A percentile compares a stretch with the other conserved stretches of the same genome.
Evolutionary conservation across 192 early-diverging fungal species (phyloP).

Genomic region (Linnemannia zychae): DNA sequence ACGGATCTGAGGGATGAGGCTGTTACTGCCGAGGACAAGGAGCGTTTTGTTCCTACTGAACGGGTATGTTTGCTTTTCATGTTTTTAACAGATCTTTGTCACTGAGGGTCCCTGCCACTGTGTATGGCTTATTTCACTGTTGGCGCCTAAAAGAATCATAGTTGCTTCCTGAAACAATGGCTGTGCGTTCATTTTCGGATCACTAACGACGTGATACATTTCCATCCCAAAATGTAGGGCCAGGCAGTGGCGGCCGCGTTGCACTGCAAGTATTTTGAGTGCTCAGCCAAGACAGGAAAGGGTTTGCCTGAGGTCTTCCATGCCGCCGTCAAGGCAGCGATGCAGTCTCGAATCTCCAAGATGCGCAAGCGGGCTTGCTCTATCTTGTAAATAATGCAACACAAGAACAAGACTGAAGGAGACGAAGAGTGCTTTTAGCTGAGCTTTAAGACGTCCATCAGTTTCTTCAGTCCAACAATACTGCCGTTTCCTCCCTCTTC

Average conservation of each 20-base stretch:
- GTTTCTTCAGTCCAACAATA: neutral
- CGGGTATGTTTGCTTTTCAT: conserved; percentile 13
- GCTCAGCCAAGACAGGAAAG: conserved; percentile 62
- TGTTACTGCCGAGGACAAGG: conserved; percentile 24
- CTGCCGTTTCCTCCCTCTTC: neutral
- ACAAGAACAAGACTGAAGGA: conserved; percentile 12
- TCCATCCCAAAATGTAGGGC: conserved; percentile 39
- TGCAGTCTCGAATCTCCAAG: conserved; percentile 57
- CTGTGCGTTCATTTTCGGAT: neutral
- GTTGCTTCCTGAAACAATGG: too few species aligned
- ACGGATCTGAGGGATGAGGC: conserved; percentile 51
- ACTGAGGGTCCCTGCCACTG: too few species aligned
- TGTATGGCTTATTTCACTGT: neutral
- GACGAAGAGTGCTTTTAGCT: neutral
- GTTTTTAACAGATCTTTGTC: neutral
- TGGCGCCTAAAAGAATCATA: neutral
- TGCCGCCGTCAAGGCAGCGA: conserved; percentile 59
- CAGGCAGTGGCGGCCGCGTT: conserved; percentile 59
- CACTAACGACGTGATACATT: neutral
- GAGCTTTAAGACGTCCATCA: neutral
- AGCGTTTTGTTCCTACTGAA: conserved; percentile 31
- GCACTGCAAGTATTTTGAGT: conserved; percentile 65
- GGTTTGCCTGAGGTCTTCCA: conserved; percentile 62
- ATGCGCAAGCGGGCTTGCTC: conserved; percentile 60
- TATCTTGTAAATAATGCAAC: conserved; percentile 36